phyloP scores from a whole-genome alignment of 1,284 basidiomycete genomes.

The Leccinum pallidistipes region DNA sequence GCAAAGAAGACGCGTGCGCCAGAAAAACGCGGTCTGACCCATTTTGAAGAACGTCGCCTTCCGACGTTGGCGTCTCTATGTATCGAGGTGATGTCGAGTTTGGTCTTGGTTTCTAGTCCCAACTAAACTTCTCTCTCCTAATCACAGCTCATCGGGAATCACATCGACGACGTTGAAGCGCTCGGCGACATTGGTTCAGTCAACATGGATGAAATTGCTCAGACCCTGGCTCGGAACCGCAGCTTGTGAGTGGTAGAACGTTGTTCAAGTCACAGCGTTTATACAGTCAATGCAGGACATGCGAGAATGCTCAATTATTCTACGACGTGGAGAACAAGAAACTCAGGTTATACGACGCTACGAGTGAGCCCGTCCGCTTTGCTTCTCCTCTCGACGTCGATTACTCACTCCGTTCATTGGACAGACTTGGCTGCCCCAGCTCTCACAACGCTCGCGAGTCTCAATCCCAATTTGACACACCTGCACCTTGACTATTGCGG shows the following conservation, averaged over 20 bases:
- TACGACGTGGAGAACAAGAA: constrained; percentile 71
- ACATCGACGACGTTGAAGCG: constrained; percentile 90
- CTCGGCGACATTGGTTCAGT: constrained; percentile 83
- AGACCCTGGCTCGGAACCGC: constrained; percentile 85
- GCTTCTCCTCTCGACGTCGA: not conserved
- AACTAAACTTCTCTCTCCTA: not conserved
- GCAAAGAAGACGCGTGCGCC: constrained; percentile 60
- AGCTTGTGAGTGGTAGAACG: constrained; percentile 60
- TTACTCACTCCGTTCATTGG: not conserved
- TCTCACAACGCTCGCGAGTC: constrained; percentile 65
- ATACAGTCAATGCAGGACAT: constrained; percentile 47
- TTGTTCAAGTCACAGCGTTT: not conserved
- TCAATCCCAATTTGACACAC: constrained; percentile 79
- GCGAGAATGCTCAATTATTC: constrained; percentile 81
- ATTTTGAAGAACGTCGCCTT: constrained; percentile 71
- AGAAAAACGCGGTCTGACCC: constrained; percentile 63
- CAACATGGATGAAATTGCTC: constrained; percentile 82
- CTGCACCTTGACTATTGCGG: constrained; percentile 89
- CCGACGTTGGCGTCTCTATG: constrained; percentile 76
- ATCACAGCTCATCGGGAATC: constrained; percentile 73
- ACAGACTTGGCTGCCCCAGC: constrained; percentile 70
- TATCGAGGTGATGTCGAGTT: constrained; percentile 55
- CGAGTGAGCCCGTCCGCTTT: constrained; percentile 50
- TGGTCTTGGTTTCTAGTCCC: not conserved
- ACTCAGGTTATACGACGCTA: constrained; percentile 88